Evolutionary conservation across 2,329 filamentous ascomycete species (phyloP).

Genomic region (Colletotrichum sp.): DNA sequence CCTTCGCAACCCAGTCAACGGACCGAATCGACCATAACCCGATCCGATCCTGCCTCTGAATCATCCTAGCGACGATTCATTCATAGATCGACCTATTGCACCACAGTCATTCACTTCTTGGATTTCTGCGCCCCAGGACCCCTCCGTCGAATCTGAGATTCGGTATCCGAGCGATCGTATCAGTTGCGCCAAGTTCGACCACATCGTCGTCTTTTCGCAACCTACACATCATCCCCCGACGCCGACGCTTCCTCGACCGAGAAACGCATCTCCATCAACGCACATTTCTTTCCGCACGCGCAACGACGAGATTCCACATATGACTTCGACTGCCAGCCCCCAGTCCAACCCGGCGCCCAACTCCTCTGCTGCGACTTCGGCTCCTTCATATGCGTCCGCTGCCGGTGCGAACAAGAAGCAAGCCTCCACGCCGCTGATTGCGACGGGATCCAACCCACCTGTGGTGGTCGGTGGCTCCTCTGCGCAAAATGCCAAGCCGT

Average conservation of each 20-base stretch:
- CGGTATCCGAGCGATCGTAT: slow-evolving; percentile 23
- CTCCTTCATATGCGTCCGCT: slow-evolving; percentile 71
- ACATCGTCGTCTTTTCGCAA: slow-evolving; percentile 16
- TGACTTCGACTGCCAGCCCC: slow-evolving; percentile 66
- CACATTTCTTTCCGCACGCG: neutral
- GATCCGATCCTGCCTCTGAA: neutral
- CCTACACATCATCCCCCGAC: slow-evolving; percentile 12
- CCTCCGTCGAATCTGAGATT: slow-evolving; percentile 33
- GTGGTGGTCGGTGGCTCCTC: slow-evolving; percentile 60
- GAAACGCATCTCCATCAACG: slow-evolving; percentile 9
- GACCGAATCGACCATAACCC: slow-evolving; percentile 4
- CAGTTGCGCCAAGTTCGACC: slow-evolving; percentile 13
- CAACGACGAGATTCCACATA: slow-evolving; percentile 46
- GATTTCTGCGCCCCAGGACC: slow-evolving; percentile 9
- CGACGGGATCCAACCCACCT: slow-evolving; percentile 60
- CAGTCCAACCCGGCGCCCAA: slow-evolving; percentile 63
- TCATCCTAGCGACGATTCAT: neutral
- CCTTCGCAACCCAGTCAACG: slow-evolving; percentile 1
- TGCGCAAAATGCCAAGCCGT: slow-evolving; percentile 63
- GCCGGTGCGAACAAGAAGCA: slow-evolving; percentile 68
- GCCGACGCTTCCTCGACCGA: neutral
- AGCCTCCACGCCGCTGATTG: slow-evolving; percentile 64
- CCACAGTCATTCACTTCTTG: slow-evolving; percentile 20
- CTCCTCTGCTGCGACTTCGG: slow-evolving; percentile 59
- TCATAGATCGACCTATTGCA: neutral